Evolutionary conservation across 2,329 filamentous ascomycete genomes (phyloP).

Genomic region (Penicillium frequentans): DNA sequence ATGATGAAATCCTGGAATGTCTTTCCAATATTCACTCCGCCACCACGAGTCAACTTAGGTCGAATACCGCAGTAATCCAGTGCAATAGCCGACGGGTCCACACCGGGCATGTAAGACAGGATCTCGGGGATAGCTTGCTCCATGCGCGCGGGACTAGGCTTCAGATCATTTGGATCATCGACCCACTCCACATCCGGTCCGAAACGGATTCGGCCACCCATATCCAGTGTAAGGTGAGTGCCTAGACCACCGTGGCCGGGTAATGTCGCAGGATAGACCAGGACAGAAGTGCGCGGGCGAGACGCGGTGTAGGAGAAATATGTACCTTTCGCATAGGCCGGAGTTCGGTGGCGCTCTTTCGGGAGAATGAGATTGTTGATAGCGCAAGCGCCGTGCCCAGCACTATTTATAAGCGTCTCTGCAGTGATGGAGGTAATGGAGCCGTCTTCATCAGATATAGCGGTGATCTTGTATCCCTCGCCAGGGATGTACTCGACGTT

Average conservation of each 20-base stretch:
- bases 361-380: constrained; percentile 79
- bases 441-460: constrained; percentile 43
- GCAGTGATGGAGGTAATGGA: constrained; percentile 61
- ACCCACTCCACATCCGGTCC: constrained; percentile 97
- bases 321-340: constrained; percentile 89
- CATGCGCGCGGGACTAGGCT: constrained; percentile 64
- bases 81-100: constrained; percentile 65
- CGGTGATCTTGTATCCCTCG: constrained; percentile 72
- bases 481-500: constrained; percentile 55
- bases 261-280: constrained; percentile 85
- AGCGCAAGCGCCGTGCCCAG: constrained; percentile 73
- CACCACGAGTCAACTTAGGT: constrained; percentile 72
- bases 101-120: constrained; percentile 70
- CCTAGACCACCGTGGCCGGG: constrained; percentile 85
- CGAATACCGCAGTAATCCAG: constrained; percentile 91
- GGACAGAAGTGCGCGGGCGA: constrained; percentile 64
- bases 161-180: constrained; percentile 66
- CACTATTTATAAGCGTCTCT: constrained; percentile 79
- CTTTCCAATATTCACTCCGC: constrained; percentile 55
- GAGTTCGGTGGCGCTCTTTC: constrained; percentile 51
- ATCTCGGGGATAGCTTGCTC: constrained; percentile 72
- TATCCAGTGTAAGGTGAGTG: constrained; percentile 89
- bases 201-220: constrained; percentile 81
- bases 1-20: constrained; percentile 86
- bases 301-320: constrained; percentile 83